Base-by-base conservation (phyloP, 225 moss, liverwort and hornwort genomes). In the Takakia lepidozioides region DNA sequence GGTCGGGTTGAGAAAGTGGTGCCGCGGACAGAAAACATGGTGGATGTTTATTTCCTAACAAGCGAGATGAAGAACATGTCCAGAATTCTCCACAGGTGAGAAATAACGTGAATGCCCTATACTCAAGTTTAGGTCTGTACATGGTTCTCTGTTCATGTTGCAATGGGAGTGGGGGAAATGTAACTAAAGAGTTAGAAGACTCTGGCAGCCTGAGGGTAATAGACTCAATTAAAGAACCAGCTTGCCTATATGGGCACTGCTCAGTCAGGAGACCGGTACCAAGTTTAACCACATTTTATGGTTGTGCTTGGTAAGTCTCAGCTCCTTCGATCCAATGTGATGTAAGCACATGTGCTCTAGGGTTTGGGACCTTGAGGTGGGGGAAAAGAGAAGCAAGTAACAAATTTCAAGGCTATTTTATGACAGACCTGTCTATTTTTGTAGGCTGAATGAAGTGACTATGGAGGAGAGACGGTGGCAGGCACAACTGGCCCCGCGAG, bases 1-100 rank as follows among this genome's bases (percentile, higher is more conserved):
- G 82, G 82, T 15, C 82, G 55, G 39, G 70, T 82, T 42, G 82
- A 82, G 21, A 82, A 67, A 60, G 63, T 82, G 9, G 58, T 73
- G 37, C 46, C 36, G 46, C 63, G 82, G 49, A 60, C 65, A 48
- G 64, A 77, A 39, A 70, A 63, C 34, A 38, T 65, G 21, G 61
- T 67, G 51, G 82, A 82, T 50, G 63, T 77, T 14, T 77, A 77
- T 52, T 82, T 82, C 43, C 66, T 70, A 27, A 39, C 43, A 37
- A 36, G 69, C 10, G 82, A 82, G 58, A 54, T 58, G 55, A 63
- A 67, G 51, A 76, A 77, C 19, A 66, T 82, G 57, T 57, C 76
- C 48, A 73, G 69, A 54, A 70, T 82, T 32, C 58, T 77, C 69
- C 70, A 63, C 74, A 64, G 67, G 79, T 74, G 49, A 58, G 56